Conservation (phyloP, 257 asterid species). For the Nemophila menziesii region DNA sequence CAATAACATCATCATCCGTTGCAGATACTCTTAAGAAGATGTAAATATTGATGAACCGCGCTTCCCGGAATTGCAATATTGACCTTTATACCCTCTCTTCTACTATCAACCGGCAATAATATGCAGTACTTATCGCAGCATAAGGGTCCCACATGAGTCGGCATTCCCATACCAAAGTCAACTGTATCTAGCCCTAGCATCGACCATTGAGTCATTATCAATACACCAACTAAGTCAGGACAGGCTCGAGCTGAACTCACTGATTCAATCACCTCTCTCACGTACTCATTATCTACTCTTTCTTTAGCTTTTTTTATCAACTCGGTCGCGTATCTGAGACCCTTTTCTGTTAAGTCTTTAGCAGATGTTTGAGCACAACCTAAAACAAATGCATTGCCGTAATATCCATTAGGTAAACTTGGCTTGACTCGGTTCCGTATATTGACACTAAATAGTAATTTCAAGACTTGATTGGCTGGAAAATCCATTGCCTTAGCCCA, state of each 20-base stretch:
- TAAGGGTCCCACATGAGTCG: conserved; percentile 45
- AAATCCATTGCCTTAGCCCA: conserved; percentile 48
- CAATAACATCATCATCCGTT: neutral
- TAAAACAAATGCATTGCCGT: conserved; percentile 55
- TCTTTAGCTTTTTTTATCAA: conserved; percentile 42
- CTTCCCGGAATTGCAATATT: conserved; percentile 41
- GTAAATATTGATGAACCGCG: conserved; percentile 37
- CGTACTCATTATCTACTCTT: conserved; percentile 41
- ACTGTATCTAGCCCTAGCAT: conserved; percentile 45
- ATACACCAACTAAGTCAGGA: conserved; percentile 55
- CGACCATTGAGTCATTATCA: conserved; percentile 69
- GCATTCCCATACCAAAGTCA: conserved; percentile 60
- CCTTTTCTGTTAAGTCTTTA: conserved; percentile 23
- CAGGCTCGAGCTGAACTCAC: conserved; percentile 32
- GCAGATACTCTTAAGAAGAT: conserved; percentile 16
- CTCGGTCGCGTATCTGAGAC: conserved; percentile 22
- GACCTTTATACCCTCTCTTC: conserved; percentile 27
- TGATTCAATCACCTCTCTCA: conserved; percentile 42
- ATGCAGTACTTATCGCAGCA: conserved; percentile 40
- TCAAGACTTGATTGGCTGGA: conserved; percentile 30
- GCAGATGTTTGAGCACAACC: conserved; percentile 40
- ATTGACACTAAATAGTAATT: conserved; percentile 43
- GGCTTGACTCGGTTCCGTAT: conserved; percentile 46
- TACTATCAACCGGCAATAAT: conserved; percentile 28
- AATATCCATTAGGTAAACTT: conserved; percentile 45